These are phyloP conservation scores for Syzygium aromaticum DNA, from an alignment of 345 rosid species.

Conservation along the genomic window DNA sequence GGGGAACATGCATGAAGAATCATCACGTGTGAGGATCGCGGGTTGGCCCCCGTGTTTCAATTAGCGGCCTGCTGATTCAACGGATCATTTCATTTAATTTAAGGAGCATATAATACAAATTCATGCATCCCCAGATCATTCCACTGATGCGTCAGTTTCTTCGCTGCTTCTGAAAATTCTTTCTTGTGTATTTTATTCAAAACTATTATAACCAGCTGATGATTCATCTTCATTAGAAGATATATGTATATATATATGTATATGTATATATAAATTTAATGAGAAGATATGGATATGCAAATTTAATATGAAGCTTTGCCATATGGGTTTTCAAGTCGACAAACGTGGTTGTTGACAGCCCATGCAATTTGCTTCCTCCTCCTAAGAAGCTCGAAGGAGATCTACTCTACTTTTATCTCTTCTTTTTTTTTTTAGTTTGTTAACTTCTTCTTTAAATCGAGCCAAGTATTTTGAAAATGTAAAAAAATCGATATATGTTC, in stretches of 20 bases:
- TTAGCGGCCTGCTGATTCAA: not conserved
- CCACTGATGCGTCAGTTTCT: not conserved
- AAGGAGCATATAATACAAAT: not conserved
- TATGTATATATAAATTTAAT: not conserved
- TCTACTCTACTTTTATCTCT: not conserved
- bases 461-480: not conserved
- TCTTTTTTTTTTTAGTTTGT: not conserved
- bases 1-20: not conserved
- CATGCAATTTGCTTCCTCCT: not conserved
- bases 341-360: not conserved
- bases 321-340: not conserved
- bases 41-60: not conserved
- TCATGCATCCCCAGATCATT: not conserved
- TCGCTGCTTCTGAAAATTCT: not conserved
- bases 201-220: not conserved
- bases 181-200: not conserved
- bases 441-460: not conserved
- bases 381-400: not conserved
- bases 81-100: not conserved
- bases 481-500: not conserved
- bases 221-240: not conserved
- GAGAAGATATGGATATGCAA: not conserved
- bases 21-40: not conserved
- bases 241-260: not conserved
- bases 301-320: not conserved